These are phyloP conservation scores for Penstemon davidsonii DNA, from an alignment of 257 asterid species.

Conservation along the genomic window DNA sequence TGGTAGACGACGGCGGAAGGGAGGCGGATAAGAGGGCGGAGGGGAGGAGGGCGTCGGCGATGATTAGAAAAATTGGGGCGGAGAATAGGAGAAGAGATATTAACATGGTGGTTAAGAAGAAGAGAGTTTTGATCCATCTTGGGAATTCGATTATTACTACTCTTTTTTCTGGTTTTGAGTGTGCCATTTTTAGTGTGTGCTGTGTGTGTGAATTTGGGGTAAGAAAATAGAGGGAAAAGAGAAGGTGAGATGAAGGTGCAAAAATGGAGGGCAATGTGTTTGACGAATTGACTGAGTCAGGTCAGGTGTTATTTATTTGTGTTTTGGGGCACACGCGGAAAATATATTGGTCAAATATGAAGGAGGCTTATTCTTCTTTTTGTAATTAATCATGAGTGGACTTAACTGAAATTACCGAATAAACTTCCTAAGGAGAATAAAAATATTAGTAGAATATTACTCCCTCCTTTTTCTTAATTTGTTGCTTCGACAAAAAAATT, in stretches of 20 bases:
- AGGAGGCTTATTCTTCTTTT: too few species aligned
- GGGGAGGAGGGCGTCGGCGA: conserved; percentile 88
- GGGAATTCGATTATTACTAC: conserved; percentile 28
- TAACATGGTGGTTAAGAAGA: conserved; percentile 68
- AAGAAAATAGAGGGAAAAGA: neutral
- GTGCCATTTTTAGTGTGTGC: neutral
- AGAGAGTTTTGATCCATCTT: conserved; percentile 77
- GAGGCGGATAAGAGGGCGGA: conserved; percentile 78
- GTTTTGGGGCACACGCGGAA: too few species aligned
- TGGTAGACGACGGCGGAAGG: conserved; percentile 38
- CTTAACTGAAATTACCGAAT: too few species aligned
- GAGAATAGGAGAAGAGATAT: conserved; percentile 74
- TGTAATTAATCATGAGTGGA: too few species aligned
- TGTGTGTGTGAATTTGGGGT: neutral
- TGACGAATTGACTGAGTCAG: neutral
- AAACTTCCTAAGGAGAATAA: too few species aligned
- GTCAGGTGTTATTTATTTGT: too few species aligned
- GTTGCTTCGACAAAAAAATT: too few species aligned
- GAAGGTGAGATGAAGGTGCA: neutral
- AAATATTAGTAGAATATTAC: too few species aligned
- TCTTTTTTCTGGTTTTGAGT: conserved; percentile 41
- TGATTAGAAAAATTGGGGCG: conserved; percentile 65
- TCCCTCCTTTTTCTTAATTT: too few species aligned
- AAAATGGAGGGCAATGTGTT: conserved; percentile 10
- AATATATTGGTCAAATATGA: too few species aligned